A percentile compares a stretch with the other conserved stretches of the same genome.
phyloP scores from a whole-genome alignment of 306 rosid species.

The Quercus wislizeni region DNA sequence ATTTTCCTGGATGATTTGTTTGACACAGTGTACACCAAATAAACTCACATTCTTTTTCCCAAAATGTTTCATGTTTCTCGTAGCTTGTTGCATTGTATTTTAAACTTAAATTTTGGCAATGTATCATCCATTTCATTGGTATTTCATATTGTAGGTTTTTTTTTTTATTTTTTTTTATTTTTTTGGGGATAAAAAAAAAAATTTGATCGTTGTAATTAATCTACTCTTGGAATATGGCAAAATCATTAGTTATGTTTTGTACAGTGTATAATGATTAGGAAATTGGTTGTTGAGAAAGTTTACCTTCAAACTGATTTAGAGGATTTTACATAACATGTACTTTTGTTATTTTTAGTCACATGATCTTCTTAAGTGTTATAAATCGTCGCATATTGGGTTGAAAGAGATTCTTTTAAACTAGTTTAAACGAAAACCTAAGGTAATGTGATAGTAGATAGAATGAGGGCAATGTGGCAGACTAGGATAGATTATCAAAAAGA shows the following conservation, averaged over 20 bases:
- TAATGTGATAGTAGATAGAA: too few relatives aligned
- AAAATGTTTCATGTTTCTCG: not conserved
- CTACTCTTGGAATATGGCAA: not conserved
- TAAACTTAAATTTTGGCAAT: conserved; percentile 6
- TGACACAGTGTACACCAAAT: conserved; percentile 6
- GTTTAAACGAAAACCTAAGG: too few relatives aligned
- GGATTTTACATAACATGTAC: too few relatives aligned
- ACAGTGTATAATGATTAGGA: too few relatives aligned
- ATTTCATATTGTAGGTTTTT: not conserved
- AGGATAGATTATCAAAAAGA: too few relatives aligned
- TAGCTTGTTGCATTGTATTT: conserved; percentile 6
- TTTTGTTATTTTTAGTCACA: too few relatives aligned
- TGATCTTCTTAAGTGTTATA: too few relatives aligned
- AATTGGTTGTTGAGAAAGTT: too few relatives aligned
- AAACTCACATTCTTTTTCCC: not conserved
- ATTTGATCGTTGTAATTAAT: not conserved
- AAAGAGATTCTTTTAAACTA: too few relatives aligned
- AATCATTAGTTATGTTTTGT: not conserved
- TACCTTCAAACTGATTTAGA: too few relatives aligned
- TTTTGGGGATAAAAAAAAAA: not conserved
- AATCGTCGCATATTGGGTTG: too few relatives aligned
- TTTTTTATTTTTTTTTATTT: not conserved
- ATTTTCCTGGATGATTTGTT: not conserved
- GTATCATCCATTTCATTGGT: not conserved
- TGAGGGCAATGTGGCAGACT: too few relatives aligned